Evolutionary conservation across 495 filamentous ascomycete genomes (phyloP), one percentile per base, ranked within the genome.

Genomic region (Xeromyces bisporus): DNA sequence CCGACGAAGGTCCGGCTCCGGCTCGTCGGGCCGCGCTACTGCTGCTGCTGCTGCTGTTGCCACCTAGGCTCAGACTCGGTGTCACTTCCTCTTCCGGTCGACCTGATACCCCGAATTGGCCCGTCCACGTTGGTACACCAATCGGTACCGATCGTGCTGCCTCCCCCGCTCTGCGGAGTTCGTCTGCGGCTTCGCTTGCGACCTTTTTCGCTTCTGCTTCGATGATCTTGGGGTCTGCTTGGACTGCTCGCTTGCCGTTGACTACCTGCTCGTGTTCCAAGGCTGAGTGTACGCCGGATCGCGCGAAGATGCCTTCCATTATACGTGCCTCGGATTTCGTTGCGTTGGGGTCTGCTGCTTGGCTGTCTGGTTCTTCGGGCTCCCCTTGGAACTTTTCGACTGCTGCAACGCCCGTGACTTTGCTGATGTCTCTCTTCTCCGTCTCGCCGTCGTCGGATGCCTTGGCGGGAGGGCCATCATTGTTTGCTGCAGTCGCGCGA

Each of bases 61-160:
- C n/a, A 6, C 6, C 16, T 20, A 18, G 13, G 46, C 16, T 7
- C 25, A 34, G 7, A 35, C 46, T 9, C 20, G 37, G 23, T 16
- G 41, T 46, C 35, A 55, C 39, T 26, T 55, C 48, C 35, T 56
- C 39, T 26, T 55, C 48, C 1, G 64, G 63, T 20, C 63, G 60
- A 1, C 87, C 87, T 2, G 72, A 77, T 18, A 73, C 60, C 6
- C 89, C 89, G 26, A 76, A 67, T 34, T 72, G 63, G 7, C 89
- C 89, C 0, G 89, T 97, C 89, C 89, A 97, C 1, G 89, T 96
- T 9, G 87, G 79, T 0, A 78, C 79, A 23, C 87, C 89, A 28
- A 87, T 73, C 0, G 78, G 77, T 1, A 83, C 61, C 2, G 58
- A 65, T 13, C 70, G 65, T 2, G 84, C 83, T 7, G 67, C 62